Base-by-base conservation (phyloP, 176 grass and related monocot species). In the Bromus sterilis region DNA sequence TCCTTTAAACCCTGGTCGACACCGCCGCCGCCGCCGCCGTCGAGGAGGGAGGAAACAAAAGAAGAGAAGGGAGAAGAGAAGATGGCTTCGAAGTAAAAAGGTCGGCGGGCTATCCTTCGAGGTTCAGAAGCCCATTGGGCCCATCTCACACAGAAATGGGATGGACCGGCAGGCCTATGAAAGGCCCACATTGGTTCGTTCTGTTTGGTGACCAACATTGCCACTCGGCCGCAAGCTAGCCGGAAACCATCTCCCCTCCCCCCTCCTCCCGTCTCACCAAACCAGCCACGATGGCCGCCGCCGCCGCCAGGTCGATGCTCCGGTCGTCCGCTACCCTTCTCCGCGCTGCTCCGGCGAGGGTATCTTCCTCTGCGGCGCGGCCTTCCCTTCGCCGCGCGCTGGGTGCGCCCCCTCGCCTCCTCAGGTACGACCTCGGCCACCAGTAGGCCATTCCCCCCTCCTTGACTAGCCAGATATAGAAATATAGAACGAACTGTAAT, bases 251-350 rank as follows among this genome's bases (percentile, higher is more conserved):
- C 68, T 44, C 42, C 40, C 28, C 36, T 7, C n/a, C 24, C 43
- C 53, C 21, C 36, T 43, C 61, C 75, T 5, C 59, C 40, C 56
- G 76, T 62, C 78, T 83, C 69, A 21, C 39, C 68, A 59, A 59
- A 12, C 56, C 14, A 60, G 13, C 56, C 21, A 78, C 62, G 33
- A 88, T 88, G 85, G 85, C 83, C 82, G 83, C 87, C 86, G 83
- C 83, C 51, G 74, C 86, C 65, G 78, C 87, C 76, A 91, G 93
- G 85, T 96, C 93, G 43, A 41, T 89, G 78, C 44, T 91, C 81
- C 84, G 92, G 39, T 78, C 92, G 31, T 80, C 89, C 15, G 12
- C 80, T 12, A 34, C 81, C 4, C 87, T 91, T 64, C 85, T 89
- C 33, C 88, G 82, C 11, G 71, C 76, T 1, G 67, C 79, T 55